Percentiles rank a stretch among this genome's conserved stretches.
Conservation (phyloP, 805 yeast species). For the Wickerhamomyces subpelliculosus region DNA sequence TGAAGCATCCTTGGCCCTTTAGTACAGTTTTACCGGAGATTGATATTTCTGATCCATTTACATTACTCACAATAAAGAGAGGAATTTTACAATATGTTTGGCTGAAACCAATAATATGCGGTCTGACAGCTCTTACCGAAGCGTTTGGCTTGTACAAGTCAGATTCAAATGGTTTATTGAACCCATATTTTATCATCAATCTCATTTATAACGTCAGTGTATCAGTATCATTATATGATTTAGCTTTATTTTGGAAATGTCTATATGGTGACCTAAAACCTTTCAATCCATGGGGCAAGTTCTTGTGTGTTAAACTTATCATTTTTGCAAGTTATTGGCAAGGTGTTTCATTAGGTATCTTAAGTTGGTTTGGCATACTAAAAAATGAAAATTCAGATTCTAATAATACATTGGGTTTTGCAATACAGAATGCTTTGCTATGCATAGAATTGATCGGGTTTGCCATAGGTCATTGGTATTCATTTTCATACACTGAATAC, state of each 20-base stretch:
- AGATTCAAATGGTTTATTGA: constrained; percentile 37
- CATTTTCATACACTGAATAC: constrained; percentile 76
- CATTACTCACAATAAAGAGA: constrained; percentile 70
- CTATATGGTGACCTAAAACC: constrained; percentile 69
- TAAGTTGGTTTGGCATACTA: constrained; percentile 42
- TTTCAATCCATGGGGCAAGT: constrained; percentile 87
- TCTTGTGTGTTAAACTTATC: constrained; percentile 85
- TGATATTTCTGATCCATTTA: constrained; percentile 82
- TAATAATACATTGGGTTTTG: constrained; percentile 36
- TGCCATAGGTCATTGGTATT: constrained; percentile 81
- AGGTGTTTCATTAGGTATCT: constrained; percentile 46
- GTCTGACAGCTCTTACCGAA: constrained; percentile 42
- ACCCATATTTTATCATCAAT: constrained; percentile 58
- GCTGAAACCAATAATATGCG: constrained; percentile 80
- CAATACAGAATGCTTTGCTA: constrained; percentile 70
- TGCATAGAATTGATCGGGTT: constrained; percentile 82
- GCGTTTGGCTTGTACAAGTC: constrained; percentile 43
- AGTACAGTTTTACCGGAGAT: constrained; percentile 45
- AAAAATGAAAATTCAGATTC: constrained; percentile 26
- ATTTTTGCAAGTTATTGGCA: constrained; percentile 99
- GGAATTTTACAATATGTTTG: constrained; percentile 92
- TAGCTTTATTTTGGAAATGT: constrained; percentile 91
- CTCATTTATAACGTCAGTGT: constrained; percentile 74
- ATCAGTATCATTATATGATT: constrained; percentile 70
- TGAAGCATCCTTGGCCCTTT: constrained; percentile 51